Percentiles rank a stretch among this genome's conserved stretches.
phyloP scores from a whole-genome alignment of 495 filamentous ascomycete genomes.

The Annulohypoxylon stygium region DNA sequence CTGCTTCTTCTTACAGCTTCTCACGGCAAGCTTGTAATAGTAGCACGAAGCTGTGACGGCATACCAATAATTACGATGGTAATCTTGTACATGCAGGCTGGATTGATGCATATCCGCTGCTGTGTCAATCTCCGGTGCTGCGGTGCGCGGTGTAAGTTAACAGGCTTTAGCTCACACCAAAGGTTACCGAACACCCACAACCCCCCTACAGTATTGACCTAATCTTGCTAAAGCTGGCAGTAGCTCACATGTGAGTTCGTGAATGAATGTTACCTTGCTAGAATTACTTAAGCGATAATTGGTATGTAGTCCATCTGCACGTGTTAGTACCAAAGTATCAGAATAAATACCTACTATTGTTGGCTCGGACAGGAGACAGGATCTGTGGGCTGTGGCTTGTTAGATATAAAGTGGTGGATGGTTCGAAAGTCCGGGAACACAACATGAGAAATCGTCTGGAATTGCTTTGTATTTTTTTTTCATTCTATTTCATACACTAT shows the following conservation, averaged over 20 bases:
- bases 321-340: not conserved
- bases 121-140: constrained; percentile 38
- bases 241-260: constrained; percentile 29
- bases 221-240: constrained; percentile 12
- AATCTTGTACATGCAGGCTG: constrained; percentile 23
- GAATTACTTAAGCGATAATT: not conserved
- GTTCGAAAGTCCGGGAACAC: constrained; percentile 9
- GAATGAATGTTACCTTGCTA: not conserved
- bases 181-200: constrained; percentile 33
- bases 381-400: not conserved
- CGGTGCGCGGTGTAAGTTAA: constrained; percentile 19
- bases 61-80: constrained; percentile 13
- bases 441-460: not conserved
- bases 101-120: constrained; percentile 34
- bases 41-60: constrained; percentile 27
- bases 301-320: not conserved
- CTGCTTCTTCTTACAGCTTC: constrained; percentile 10
- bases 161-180: constrained; percentile 26
- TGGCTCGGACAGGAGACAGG: constrained; percentile 3
- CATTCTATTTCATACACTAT: not conserved
- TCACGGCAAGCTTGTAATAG: constrained; percentile 4
- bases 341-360: not conserved
- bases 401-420: not conserved
- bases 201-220: constrained; percentile 8
- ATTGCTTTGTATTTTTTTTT: not conserved